Percentiles rank a stretch among this genome's conserved stretches.
Evolutionary conservation across 257 asterid genomes (phyloP).

Genomic region (Solanum rostratum): DNA sequence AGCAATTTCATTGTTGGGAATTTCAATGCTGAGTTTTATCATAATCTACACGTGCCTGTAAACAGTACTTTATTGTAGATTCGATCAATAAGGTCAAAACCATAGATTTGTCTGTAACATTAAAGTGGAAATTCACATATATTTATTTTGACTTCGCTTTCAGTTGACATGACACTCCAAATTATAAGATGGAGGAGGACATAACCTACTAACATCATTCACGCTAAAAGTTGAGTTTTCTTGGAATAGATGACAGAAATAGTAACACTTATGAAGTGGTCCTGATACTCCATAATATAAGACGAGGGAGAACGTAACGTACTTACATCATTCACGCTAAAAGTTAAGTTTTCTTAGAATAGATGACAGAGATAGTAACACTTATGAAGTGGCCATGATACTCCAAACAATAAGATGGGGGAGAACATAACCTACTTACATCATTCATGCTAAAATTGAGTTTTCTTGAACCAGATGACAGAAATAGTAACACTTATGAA

Average conservation of each 20-base stretch:
- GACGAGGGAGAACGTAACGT: not conserved
- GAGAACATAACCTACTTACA: not conserved
- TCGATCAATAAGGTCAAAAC: not conserved
- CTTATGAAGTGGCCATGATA: not conserved
- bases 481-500: not conserved
- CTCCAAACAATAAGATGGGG: not conserved
- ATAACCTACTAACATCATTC: not conserved
- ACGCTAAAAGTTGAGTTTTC: not conserved
- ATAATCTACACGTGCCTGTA: not conserved
- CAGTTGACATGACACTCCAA: not conserved
- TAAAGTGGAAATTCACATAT: not conserved
- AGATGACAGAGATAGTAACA: not conserved
- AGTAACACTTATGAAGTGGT: not conserved
- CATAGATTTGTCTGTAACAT: not conserved
- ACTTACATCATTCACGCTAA: not conserved
- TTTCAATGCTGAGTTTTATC: not conserved
- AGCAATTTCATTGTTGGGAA: not conserved
- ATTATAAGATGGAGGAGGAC: not conserved
- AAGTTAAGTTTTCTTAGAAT: not conserved
- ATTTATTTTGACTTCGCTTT: not conserved
- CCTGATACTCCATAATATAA: not conserved
- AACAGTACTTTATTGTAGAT: not conserved
- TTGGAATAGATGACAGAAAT: not conserved
- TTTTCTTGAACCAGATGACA: not conserved
- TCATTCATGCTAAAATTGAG: not conserved